Base-by-base conservation (phyloP, 306 rosid genomes). In the Cercis canadensis region DNA sequence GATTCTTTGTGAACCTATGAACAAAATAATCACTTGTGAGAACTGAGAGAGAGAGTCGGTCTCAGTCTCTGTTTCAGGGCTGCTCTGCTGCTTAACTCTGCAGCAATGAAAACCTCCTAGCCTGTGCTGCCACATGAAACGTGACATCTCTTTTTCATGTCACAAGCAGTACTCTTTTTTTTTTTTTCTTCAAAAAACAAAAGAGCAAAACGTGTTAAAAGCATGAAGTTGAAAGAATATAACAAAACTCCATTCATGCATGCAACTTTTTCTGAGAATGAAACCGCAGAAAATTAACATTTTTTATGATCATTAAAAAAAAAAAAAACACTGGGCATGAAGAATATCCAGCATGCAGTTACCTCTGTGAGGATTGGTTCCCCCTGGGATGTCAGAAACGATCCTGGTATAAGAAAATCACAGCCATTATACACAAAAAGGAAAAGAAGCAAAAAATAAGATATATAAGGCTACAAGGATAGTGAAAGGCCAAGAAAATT, bases 381-480 rank as follows among this genome's bases (percentile, higher is more conserved):
- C 96, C 0, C 97, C 98, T 0, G 96, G 98, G 2, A 93, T 93
- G 68, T 93, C 92, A 9, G 81, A 85, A 18, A 93, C 86, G 17
- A 90, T 78, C 98, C 96, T 93, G 39, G 0, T 82, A 73, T 52
- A 81, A 8, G 29, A 17, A 24, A 70, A 19, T 45, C 40, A 57
- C 36, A n/a, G 40, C 15, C 11, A 19, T 41, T 5, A 51, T 18
- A 61, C 4, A 6, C 5, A 0, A 6, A 49, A 21, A 6, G 0
- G 7, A 32, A 14, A 12, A 39, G 46, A 43, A 36, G 21, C 24
- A 18, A 18, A 9, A 51, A 56, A 3, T 0, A 18, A 9, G 11
- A 21, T n/a, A 17, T 17, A 19, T 17, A 19, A 9, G 19, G 6
- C 6, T 40, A 10, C 0, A 18, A 18, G 2, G 3, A 13, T 6